Base-by-base conservation (phyloP, 192 early-diverging fungal genomes). In the Coemansia sp. region DNA sequence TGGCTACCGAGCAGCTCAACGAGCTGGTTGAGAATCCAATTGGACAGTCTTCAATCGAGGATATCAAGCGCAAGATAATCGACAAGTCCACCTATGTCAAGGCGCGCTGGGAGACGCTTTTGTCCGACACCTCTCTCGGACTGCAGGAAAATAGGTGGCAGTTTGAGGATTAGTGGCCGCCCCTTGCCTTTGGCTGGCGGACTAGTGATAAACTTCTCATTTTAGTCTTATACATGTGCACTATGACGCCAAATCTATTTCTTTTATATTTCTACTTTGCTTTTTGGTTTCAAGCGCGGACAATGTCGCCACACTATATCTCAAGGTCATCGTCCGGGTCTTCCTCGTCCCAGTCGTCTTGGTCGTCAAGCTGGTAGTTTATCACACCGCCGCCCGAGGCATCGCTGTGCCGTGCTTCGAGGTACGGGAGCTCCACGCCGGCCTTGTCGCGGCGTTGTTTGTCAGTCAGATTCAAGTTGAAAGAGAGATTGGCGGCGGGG, bases 51-150 rank as follows among this genome's bases (percentile, higher is more conserved):
- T 82, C 83, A 37, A 90, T 94, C 66, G 69, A 83, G 8, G 86
- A 90, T 37, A 65, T 95, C 67, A 84, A 88, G 61, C 87, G 93
- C 69, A 77, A 83, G 56, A 89, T 98, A 13, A 80, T 98, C 39
- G 90, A 97, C 72, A 97, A 97, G 81, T 90, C 83, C 40, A 89
- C 88, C 4, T 99, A 98, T 58, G 94, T 97, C n/a, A 82, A 80
- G 47, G 63, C 78, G 29, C 81, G 97, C 55, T 79, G 93, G 53
- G 90, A 98, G 53, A 85, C 97, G 40, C 65, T 99, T 26, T 71
- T 99, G 14, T 82, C 81, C 37, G 97, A 98, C 63, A 98, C 94
- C 10, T 83, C 88, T n/a, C 77, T 83, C 48, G 95, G 96, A 3
- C 76, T 97, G 36, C 62, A 73, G 33, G 93, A 95, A 41, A 85